Percentiles rank a stretch among this genome's conserved stretches.
Evolutionary conservation across 1,284 basidiomycete genomes (phyloP).

Genomic region (Limonomyces culmigenus): DNA sequence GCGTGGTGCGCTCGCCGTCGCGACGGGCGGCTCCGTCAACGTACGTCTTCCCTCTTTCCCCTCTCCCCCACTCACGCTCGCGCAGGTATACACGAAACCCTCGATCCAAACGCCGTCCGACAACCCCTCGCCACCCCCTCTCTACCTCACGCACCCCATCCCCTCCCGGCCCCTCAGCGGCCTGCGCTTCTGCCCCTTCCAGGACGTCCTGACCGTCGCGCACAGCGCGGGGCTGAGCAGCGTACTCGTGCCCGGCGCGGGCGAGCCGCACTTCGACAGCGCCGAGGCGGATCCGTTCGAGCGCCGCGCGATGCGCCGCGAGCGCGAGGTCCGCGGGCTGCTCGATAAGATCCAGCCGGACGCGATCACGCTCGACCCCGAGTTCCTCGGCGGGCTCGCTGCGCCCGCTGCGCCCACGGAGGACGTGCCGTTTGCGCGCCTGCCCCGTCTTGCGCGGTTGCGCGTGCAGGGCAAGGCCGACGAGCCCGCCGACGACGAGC

Average conservation of each 20-base stretch:
- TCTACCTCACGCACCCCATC: constrained; percentile 76
- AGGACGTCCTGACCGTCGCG: constrained; percentile 76
- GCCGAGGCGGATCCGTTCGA: constrained; percentile 92
- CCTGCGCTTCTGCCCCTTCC: constrained; percentile 78
- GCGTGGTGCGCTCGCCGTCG: constrained; percentile 72
- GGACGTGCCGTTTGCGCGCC: constrained; percentile 49
- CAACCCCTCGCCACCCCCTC: constrained; percentile 40
- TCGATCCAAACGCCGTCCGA: constrained; percentile 39
- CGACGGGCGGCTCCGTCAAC: constrained; percentile 68
- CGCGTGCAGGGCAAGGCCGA: constrained; percentile 58
- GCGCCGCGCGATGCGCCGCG: constrained; percentile 63
- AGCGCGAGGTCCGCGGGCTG: constrained; percentile 82
- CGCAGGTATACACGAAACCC: constrained; percentile 53
- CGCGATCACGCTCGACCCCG: constrained; percentile 82
- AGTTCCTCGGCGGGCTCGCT: constrained; percentile 63
- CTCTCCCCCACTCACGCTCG: not conserved
- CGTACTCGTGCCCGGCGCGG: constrained; percentile 80
- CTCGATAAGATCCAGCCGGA: constrained; percentile 95
- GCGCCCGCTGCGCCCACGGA: constrained; percentile 38
- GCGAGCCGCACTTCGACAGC: constrained; percentile 92
- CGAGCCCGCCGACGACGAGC: constrained; percentile 32
- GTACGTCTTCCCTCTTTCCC: constrained; percentile 23
- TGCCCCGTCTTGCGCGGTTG: constrained; percentile 61
- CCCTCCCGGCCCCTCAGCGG: constrained; percentile 52
- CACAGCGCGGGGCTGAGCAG: constrained; percentile 66